Conservation (phyloP, 2,329 filamentous ascomycete genomes). For the Aspergillus glaucus region DNA sequence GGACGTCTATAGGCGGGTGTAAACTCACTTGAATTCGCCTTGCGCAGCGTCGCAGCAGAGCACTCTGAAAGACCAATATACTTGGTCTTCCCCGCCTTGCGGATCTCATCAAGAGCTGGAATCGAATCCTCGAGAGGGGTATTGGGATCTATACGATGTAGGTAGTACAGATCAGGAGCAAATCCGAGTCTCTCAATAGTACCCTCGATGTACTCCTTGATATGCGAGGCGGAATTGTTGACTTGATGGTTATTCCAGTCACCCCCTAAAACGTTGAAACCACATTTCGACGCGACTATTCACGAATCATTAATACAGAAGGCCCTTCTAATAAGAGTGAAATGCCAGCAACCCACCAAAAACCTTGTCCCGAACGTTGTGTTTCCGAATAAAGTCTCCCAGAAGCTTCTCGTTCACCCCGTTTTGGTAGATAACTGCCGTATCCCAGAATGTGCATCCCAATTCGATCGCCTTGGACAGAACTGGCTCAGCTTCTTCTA, state of each 20-base stretch:
- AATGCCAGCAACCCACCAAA: slow-evolving; percentile 34
- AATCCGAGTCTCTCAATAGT: slow-evolving; percentile 46
- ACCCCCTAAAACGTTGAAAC: slow-evolving; percentile 35
- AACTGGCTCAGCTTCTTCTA: slow-evolving; percentile 45
- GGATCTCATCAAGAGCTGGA: slow-evolving; percentile 41
- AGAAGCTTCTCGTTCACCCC: slow-evolving; percentile 47
- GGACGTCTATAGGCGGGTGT: not conserved
- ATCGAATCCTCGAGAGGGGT: slow-evolving; percentile 46
- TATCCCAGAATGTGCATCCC: slow-evolving; percentile 44
- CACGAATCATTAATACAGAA: no score
- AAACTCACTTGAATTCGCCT: slow-evolving; percentile 38
- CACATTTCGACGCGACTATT: slow-evolving; percentile 46
- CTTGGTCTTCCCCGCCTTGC: slow-evolving; percentile 43
- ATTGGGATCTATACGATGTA: slow-evolving; percentile 42
- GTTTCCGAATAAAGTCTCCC: slow-evolving; percentile 47
- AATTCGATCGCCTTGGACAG: slow-evolving; percentile 45
- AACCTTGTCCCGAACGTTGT: slow-evolving; percentile 46
- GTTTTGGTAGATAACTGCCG: slow-evolving; percentile 40
- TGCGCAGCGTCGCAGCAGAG: slow-evolving; percentile 40
- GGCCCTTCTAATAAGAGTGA: not conserved
- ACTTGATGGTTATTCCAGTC: slow-evolving; percentile 17
- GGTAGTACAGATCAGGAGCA: slow-evolving; percentile 41
- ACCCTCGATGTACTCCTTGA: slow-evolving; percentile 45
- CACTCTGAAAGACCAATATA: slow-evolving; percentile 46
- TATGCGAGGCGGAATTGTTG: slow-evolving; percentile 43